Evolutionary conservation across 2,329 filamentous ascomycete species (phyloP).

Genomic region (Dactylellina leptospora): DNA sequence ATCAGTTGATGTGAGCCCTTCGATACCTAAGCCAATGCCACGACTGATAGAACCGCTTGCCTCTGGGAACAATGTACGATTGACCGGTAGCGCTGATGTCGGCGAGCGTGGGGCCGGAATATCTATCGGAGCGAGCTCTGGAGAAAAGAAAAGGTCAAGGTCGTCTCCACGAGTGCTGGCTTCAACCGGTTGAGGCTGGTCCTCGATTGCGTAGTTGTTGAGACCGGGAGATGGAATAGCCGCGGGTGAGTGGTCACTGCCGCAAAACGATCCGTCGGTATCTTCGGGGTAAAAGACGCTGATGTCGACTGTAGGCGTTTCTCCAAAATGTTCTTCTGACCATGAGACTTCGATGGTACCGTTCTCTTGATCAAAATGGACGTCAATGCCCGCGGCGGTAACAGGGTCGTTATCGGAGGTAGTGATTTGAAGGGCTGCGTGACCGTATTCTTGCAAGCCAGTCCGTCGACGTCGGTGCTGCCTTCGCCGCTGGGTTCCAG

Average conservation of each 20-base stretch:
- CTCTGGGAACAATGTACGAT: slow-evolving; percentile 42
- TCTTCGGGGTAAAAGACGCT: slow-evolving; percentile 50
- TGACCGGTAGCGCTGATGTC: slow-evolving; percentile 7
- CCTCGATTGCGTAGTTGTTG: slow-evolving; percentile 26
- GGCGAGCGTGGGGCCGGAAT: neutral
- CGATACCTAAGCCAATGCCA: slow-evolving; percentile 39
- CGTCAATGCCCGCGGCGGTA: slow-evolving; percentile 38
- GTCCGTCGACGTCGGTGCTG: slow-evolving; percentile 16
- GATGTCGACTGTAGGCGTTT: slow-evolving; percentile 50
- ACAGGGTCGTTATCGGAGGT: slow-evolving; percentile 24
- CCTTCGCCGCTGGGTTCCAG: slow-evolving; percentile 20
- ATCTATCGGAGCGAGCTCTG: slow-evolving; percentile 39
- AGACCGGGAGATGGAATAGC: slow-evolving; percentile 26
- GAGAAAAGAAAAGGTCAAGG: slow-evolving; percentile 48
- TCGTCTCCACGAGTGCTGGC: slow-evolving; percentile 46
- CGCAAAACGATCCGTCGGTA: slow-evolving; percentile 30
- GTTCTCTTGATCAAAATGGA: slow-evolving; percentile 52
- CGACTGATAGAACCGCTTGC: slow-evolving; percentile 8
- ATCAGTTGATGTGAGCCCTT: slow-evolving; percentile 15
- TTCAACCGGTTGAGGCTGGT: slow-evolving; percentile 33
- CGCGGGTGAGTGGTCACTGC: slow-evolving; percentile 35
- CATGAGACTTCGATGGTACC: slow-evolving; percentile 52
- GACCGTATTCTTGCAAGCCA: slow-evolving; percentile 42
- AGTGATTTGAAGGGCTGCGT: neutral
- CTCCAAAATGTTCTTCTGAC: slow-evolving; percentile 48